phyloP scores from a whole-genome alignment of 208 protist genomes.

The Acanthamoeba lenticulata region DNA sequence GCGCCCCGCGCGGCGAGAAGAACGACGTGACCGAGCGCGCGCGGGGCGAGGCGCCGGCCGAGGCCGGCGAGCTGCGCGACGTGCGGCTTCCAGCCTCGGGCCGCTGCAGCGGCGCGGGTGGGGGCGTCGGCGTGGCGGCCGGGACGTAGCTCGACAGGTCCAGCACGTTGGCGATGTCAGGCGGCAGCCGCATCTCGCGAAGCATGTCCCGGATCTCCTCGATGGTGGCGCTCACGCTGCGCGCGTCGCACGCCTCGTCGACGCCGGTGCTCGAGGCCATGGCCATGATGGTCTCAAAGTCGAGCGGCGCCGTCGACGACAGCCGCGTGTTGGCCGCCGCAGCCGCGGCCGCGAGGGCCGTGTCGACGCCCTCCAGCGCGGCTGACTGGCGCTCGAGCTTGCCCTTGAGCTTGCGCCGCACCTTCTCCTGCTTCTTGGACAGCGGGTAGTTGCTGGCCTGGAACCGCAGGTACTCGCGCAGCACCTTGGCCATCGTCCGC shows the following conservation, averaged over 20 bases:
- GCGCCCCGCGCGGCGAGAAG: no score
- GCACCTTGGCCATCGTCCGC: slow-evolving; percentile 51
- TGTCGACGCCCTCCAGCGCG: neutral
- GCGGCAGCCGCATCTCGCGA: slow-evolving; percentile 8
- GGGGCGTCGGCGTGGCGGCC: neutral
- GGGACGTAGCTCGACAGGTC: neutral
- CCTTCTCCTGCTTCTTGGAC: neutral
- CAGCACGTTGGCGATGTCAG: slow-evolving; percentile 41
- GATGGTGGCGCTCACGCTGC: neutral
- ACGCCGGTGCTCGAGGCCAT: neutral
- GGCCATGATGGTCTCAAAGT: neutral
- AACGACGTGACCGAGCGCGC: neutral
- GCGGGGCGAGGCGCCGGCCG: neutral
- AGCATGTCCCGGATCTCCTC: slow-evolving; percentile 51
- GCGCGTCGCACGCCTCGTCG: neutral
- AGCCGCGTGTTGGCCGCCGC: neutral
- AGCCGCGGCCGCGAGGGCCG: neutral
- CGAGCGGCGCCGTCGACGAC: neutral
- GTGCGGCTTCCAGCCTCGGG: neutral
- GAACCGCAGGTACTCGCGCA: neutral
- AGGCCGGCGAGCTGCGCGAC: neutral
- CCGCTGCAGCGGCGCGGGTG: neutral
- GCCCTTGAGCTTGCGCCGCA: neutral
- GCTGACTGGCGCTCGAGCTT: neutral
- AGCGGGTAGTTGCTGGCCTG: slow-evolving; percentile 2